Conservation (phyloP, 495 filamentous ascomycete genomes). For the Trypethelium eluteriae region DNA sequence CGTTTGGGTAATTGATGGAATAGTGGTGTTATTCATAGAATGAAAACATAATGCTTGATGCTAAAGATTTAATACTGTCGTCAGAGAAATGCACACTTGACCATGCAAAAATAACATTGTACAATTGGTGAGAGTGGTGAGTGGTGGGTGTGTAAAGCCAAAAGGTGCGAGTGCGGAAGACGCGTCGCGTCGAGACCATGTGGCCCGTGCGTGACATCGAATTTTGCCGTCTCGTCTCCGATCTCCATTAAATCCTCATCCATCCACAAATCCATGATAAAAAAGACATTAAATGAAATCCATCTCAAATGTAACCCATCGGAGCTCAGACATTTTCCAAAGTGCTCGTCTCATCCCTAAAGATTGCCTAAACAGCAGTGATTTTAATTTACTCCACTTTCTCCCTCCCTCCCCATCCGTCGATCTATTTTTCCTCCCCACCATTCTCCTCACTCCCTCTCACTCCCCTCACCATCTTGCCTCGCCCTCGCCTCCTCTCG, state of each 20-base stretch:
- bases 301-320: no score
- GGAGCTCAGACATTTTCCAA: no score
- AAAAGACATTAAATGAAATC: background rate
- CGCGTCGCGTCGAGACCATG: constrained; percentile 8
- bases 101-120: background rate
- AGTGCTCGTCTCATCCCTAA: no score
- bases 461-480: no score
- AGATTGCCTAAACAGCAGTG: no score
- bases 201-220: background rate
- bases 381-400: background rate
- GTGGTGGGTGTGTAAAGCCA: background rate
- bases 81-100: background rate
- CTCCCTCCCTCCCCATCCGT: background rate
- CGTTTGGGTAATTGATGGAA: constrained; percentile 1
- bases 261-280: background rate
- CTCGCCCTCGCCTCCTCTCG: no score
- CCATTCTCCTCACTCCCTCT: no score
- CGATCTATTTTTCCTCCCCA: background rate
- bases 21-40: background rate
- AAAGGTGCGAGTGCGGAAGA: background rate
- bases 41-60: background rate
- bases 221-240: background rate
- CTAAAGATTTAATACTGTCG: background rate
- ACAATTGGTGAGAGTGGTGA: background rate
- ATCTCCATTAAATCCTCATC: background rate